Evolutionary conservation across 176 grass and related monocot genomes (phyloP).

Genomic region (Miscanthus lutarioriparius): DNA sequence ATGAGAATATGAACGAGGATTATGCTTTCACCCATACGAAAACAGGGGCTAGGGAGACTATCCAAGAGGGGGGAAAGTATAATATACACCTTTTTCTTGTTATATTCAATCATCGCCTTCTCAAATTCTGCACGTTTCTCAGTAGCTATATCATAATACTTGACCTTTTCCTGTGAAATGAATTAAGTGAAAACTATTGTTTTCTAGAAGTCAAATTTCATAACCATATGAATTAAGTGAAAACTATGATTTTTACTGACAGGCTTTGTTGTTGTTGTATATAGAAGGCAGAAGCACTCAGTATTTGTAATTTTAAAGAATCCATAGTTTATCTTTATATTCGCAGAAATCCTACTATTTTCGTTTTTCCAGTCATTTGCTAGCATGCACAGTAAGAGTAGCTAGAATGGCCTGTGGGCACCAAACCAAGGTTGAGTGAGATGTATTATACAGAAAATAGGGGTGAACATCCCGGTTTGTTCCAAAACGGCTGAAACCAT

Average conservation of each 20-base stretch:
- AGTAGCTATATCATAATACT: conserved; percentile 88
- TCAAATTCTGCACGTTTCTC: conserved; percentile 88
- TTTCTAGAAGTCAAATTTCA: conserved; percentile 21
- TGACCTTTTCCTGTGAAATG: conserved; percentile 74
- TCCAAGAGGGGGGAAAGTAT: not conserved
- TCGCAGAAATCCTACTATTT: not conserved
- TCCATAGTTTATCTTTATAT: conserved; percentile 1
- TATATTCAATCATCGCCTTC: conserved; percentile 69
- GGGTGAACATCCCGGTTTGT: not conserved
- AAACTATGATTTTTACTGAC: too few relatives aligned
- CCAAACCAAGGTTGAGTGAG: conserved; percentile 7
- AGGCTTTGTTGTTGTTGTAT: too few relatives aligned
- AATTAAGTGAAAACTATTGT: not conserved
- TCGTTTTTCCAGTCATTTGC: not conserved
- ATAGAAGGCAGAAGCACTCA: not conserved
- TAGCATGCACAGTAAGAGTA: not conserved
- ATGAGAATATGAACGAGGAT: conserved; percentile 19
- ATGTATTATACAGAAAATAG: not conserved
- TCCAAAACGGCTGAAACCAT: not conserved
- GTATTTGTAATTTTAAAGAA: conserved; percentile 25
- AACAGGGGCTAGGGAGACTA: not conserved
- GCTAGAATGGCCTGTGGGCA: not conserved
- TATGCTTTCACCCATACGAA: not conserved
- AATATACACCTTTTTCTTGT: conserved; percentile 70
- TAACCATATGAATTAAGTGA: too few relatives aligned